phyloP scores from a whole-genome alignment of 2,329 filamentous ascomycete species.

The Microdochium nivale region DNA sequence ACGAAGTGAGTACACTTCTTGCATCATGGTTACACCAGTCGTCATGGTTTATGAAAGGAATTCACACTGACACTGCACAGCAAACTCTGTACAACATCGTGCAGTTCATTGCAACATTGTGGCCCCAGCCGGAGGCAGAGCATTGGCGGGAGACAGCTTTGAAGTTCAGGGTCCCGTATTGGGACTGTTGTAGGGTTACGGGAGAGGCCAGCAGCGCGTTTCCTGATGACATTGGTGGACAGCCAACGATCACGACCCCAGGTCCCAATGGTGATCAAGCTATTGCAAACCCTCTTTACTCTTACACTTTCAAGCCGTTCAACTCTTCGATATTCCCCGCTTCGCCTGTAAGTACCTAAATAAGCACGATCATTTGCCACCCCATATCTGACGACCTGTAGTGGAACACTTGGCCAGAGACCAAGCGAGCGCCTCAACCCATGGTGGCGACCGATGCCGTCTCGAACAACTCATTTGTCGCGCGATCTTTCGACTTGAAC shows the following conservation, averaged over 20 bases:
- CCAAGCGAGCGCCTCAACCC: constrained; percentile 45
- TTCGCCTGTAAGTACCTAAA: constrained; percentile 40
- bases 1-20: constrained; percentile 34
- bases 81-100: constrained; percentile 22
- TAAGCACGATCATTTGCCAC: not conserved
- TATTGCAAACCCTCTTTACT: constrained; percentile 55
- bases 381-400: constrained; percentile 17
- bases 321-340: constrained; percentile 49
- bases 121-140: constrained; percentile 32
- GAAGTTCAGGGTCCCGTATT: constrained; percentile 48
- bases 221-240: constrained; percentile 36
- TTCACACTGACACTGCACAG: constrained; percentile 31
- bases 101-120: constrained; percentile 21
- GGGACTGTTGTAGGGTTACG: constrained; percentile 48
- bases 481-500: constrained; percentile 40
- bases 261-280: constrained; percentile 46
- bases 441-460: constrained; percentile 27
- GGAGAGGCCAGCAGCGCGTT: constrained; percentile 37
- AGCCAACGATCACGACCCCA: constrained; percentile 34
- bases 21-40: not conserved
- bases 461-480: constrained; percentile 53
- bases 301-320: constrained; percentile 52
- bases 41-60: constrained; percentile 14
- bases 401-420: constrained; percentile 52
- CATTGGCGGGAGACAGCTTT: constrained; percentile 42